These are phyloP conservation scores for Elaeis guineensis DNA, from an alignment of 176 grass and related monocot species.

Conservation along the genomic window DNA sequence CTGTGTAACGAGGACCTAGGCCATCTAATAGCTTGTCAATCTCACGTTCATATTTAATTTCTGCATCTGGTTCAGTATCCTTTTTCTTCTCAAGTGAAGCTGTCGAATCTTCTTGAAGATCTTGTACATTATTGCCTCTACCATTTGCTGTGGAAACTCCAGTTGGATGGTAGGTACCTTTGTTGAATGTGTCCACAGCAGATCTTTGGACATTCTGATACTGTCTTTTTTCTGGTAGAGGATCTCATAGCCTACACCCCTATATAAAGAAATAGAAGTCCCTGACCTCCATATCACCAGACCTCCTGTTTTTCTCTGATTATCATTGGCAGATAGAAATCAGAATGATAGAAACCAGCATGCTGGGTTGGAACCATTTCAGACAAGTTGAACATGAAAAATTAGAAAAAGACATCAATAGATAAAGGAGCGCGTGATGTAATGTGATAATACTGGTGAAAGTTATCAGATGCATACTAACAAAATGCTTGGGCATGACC, in stretches of 20 bases:
- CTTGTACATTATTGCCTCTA: slow-evolving; percentile 10
- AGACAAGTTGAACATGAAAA: neutral
- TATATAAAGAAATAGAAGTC: slow-evolving; percentile 82
- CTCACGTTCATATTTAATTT: slow-evolving; percentile 81
- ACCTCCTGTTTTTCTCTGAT: slow-evolving; percentile 94
- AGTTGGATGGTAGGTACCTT: neutral
- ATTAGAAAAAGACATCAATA: slow-evolving; percentile 11
- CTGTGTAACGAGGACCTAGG: slow-evolving; percentile 68
- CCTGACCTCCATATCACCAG: slow-evolving; percentile 96
- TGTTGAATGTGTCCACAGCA: slow-evolving; percentile 27
- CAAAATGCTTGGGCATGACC: too few relatives aligned
- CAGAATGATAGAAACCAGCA: slow-evolving; percentile 29
- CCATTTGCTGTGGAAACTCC: neutral
- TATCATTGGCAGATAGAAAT: slow-evolving; percentile 11
- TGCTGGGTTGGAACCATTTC: slow-evolving; percentile 1
- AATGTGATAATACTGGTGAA: neutral
- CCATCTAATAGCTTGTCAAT: slow-evolving; percentile 79
- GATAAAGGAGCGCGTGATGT: neutral
- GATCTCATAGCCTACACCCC: slow-evolving; percentile 60
- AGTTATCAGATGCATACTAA: too few relatives aligned
- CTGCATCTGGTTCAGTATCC: slow-evolving; percentile 22
- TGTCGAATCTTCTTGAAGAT: neutral
- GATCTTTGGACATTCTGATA: slow-evolving; percentile 24
- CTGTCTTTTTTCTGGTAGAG: slow-evolving; percentile 27
- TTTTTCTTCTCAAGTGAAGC: slow-evolving; percentile 22